phyloP scores from a whole-genome alignment of 2,329 filamentous ascomycete species.

The Arthroderma uncinatum region DNA sequence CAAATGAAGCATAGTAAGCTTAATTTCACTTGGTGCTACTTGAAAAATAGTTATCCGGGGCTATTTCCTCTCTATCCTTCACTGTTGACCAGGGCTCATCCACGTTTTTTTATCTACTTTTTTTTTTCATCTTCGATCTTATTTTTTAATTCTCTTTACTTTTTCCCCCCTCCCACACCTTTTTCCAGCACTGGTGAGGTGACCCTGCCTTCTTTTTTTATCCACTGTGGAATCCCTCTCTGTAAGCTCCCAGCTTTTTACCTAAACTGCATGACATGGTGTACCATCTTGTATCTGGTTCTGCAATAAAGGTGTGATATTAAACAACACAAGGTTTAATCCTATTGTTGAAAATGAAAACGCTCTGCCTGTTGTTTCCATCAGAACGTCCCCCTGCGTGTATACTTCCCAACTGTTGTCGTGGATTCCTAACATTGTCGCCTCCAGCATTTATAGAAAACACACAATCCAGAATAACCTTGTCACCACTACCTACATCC shows the following conservation, averaged over 20 bases:
- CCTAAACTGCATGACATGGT: constrained; percentile 2
- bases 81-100: constrained; percentile 7
- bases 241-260: constrained; percentile 5
- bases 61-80: constrained; percentile 1
- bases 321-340: constrained; percentile 2
- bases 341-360: constrained; percentile 2
- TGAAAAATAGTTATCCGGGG: constrained; percentile 6
- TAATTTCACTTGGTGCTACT: constrained; percentile 18
- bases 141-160: neutral
- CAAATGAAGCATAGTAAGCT: constrained; percentile 21
- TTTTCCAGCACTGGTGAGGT: constrained; percentile 1
- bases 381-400: neutral
- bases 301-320: constrained; percentile 6
- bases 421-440: neutral
- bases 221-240: neutral
- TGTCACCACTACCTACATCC: neutral
- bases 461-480: neutral
- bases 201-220: constrained; percentile 6
- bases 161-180: neutral
- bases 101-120: constrained; percentile 8
- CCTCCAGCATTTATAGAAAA: neutral
- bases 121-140: constrained; percentile 1
- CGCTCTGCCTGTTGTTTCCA: constrained; percentile 1
- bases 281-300: constrained; percentile 5
- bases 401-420: constrained; percentile 3